Evolutionary conservation across 2,329 filamentous ascomycete species (phyloP).

Genomic region (Trichoderma semiorbis): DNA sequence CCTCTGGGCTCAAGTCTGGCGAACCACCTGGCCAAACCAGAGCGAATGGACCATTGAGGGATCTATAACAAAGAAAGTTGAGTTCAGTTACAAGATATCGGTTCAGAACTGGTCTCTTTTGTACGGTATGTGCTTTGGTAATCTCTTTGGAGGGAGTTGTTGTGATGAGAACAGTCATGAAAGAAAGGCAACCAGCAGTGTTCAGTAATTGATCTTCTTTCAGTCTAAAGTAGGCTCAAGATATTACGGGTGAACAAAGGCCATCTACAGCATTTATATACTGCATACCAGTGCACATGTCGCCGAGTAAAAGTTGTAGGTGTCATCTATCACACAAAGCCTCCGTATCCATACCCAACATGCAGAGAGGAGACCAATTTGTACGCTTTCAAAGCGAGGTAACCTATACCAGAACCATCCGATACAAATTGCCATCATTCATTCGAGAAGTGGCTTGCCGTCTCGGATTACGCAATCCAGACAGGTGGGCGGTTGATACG

Average conservation of each 20-base stretch:
- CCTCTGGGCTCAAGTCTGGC: slow-evolving; percentile 31
- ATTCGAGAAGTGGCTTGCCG: not conserved
- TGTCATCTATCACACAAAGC: not conserved
- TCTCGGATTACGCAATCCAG: not conserved
- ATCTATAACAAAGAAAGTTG: slow-evolving; percentile 13
- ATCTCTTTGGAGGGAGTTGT: not conserved
- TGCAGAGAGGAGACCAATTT: not conserved
- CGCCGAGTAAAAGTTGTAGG: not conserved
- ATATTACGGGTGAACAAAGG: not conserved
- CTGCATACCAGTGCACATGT: not conserved
- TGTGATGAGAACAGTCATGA: not conserved
- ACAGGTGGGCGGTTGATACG: not conserved
- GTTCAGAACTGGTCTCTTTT: not conserved
- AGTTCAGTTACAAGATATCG: not conserved
- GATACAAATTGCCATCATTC: not conserved
- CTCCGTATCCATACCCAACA: not conserved
- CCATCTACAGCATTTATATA: not conserved
- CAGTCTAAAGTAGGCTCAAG: not conserved
- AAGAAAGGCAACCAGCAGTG: not conserved
- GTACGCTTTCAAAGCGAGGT: not conserved
- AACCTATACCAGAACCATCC: not conserved
- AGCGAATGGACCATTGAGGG: slow-evolving; percentile 19
- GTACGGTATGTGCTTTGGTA: not conserved
- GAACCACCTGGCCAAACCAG: slow-evolving; percentile 24
- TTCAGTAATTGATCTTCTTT: not conserved